Evolutionary conservation across 495 filamentous ascomycete genomes (phyloP).

Genomic region (Elasticomyces elasticus): DNA sequence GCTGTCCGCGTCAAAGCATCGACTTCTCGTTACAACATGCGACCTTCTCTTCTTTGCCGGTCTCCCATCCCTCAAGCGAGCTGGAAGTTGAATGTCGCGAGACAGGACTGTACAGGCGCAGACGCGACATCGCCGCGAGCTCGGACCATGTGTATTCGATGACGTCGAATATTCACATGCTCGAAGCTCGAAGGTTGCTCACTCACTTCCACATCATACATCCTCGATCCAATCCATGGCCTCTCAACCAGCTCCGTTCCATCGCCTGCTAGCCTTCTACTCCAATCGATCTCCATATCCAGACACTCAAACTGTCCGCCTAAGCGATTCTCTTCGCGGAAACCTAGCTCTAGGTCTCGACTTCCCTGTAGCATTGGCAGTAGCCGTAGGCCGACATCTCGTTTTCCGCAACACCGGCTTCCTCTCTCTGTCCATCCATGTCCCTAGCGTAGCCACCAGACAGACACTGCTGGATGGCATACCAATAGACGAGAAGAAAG

Average conservation of each 20-base stretch:
- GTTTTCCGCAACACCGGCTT: constrained; percentile 12
- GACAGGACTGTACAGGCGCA: too few species aligned
- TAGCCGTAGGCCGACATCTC: constrained; percentile 18
- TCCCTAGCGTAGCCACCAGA: constrained; percentile 6
- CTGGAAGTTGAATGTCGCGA: too few species aligned
- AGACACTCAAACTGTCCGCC: constrained; percentile 16
- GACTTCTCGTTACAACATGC: too few species aligned
- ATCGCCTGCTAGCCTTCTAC: constrained; percentile 20
- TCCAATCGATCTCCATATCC: constrained; percentile 9
- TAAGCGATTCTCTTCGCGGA: constrained; percentile 18
- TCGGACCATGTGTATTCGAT: too few species aligned
- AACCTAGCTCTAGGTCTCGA: constrained; percentile 20
- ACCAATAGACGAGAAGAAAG: constrained; percentile 12
- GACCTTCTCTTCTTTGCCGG: too few species aligned
- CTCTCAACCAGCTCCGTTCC: constrained; percentile 12
- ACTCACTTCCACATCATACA: too few species aligned
- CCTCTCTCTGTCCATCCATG: constrained; percentile 17
- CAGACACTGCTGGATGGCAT: constrained; percentile 14
- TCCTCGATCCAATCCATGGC: neutral
- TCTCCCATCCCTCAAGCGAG: too few species aligned
- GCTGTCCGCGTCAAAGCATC: too few species aligned
- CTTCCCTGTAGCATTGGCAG: constrained; percentile 18
- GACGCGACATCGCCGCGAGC: too few species aligned
- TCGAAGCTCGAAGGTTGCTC: too few species aligned
- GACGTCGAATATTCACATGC: too few species aligned